A percentile compares a stretch with the other conserved stretches of the same genome.
These are phyloP conservation scores for Ananas comosus DNA, from an alignment of 176 grass and related monocot genomes.

Conservation along the genomic window DNA sequence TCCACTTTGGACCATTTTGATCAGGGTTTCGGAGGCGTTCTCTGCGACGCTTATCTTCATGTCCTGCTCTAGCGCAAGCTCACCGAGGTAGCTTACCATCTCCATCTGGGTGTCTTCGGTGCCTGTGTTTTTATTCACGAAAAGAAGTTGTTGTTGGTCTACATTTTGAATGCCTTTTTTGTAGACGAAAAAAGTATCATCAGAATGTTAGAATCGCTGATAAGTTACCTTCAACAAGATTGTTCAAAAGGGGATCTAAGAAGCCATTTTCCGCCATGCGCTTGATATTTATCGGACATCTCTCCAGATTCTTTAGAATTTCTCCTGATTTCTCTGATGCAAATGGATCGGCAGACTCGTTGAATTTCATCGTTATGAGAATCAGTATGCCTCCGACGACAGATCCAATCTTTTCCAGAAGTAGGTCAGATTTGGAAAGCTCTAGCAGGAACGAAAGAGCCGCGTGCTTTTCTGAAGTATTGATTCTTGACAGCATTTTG, in stretches of 20 bases:
- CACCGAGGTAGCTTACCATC: constrained; percentile 84
- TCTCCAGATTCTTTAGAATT: constrained; percentile 73
- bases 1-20: constrained; percentile 61
- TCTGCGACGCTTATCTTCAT: constrained; percentile 61
- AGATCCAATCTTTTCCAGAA: constrained; percentile 53
- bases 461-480: constrained; percentile 34
- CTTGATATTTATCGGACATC: constrained; percentile 64
- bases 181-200: too few relatives aligned
- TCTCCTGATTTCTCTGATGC: constrained; percentile 45
- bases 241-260: constrained; percentile 67
- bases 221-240: constrained; percentile 63
- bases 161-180: background rate
- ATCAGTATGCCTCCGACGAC: constrained; percentile 52
- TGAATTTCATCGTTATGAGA: constrained; percentile 68
- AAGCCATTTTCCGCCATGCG: constrained; percentile 87
- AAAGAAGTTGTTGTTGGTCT: background rate
- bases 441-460: constrained; percentile 73
- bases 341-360: constrained; percentile 44
- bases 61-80: constrained; percentile 66
- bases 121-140: constrained; percentile 44
- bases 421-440: constrained; percentile 49
- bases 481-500: constrained; percentile 53
- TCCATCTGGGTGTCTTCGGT: constrained; percentile 77
- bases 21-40: constrained; percentile 43
- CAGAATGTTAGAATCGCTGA: background rate